A percentile compares a stretch with the other conserved stretches of the same genome.
Evolutionary conservation across 2,329 filamentous ascomycete species (phyloP).

Genomic region (Microdochium bolleyi): DNA sequence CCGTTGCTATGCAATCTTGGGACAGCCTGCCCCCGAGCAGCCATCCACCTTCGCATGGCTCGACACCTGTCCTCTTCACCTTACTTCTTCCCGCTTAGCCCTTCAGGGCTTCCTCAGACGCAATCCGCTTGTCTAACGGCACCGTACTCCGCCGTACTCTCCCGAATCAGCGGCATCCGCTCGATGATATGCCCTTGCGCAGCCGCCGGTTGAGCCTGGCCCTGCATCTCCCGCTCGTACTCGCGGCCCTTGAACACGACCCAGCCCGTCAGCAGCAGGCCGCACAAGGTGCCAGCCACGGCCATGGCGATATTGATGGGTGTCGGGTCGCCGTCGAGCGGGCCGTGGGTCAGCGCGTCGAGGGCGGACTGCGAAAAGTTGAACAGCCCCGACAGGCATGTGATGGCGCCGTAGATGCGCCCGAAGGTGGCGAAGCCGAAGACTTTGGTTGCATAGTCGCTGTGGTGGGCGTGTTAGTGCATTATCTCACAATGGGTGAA

Average conservation of each 20-base stretch:
- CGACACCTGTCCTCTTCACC: too few species aligned
- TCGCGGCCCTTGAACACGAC: constrained; percentile 12
- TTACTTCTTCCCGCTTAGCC: too few species aligned
- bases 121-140: not conserved
- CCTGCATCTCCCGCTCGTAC: constrained; percentile 3
- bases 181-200: not conserved
- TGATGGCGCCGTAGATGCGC: constrained; percentile 70
- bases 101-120: too few species aligned
- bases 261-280: constrained; percentile 26
- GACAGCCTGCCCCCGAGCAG: too few species aligned
- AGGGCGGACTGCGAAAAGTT: constrained; percentile 66
- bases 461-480: constrained; percentile 8
- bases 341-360: constrained; percentile 57
- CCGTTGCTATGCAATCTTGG: too few species aligned
- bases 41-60: too few species aligned
- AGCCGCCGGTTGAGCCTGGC: not conserved
- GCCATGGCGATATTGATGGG: constrained; percentile 56
- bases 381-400: constrained; percentile 62
- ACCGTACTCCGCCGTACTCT: constrained; percentile 2
- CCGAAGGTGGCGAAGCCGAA: constrained; percentile 77
- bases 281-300: constrained; percentile 42
- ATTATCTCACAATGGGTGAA: not conserved
- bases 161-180: constrained; percentile 4
- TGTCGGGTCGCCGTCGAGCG: constrained; percentile 52
- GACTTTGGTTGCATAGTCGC: constrained; percentile 70